These are phyloP conservation scores for Ascochyta koolunga DNA, from an alignment of 2,329 filamentous ascomycete species.

Conservation along the genomic window DNA sequence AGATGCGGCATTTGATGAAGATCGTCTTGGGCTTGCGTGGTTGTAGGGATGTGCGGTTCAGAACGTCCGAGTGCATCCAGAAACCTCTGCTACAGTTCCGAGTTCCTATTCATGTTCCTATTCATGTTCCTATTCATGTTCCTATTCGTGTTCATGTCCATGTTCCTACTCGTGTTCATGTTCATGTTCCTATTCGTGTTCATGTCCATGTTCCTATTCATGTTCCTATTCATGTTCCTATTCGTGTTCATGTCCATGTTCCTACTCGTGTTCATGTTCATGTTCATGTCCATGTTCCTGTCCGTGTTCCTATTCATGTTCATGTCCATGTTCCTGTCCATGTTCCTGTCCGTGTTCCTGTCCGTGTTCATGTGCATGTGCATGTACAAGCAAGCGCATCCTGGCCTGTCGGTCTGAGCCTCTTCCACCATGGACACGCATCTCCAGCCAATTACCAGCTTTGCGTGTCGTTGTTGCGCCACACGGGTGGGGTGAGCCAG, in stretches of 20 bases:
- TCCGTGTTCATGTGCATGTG: constrained; percentile 3
- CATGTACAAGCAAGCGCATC: no score
- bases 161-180: no score
- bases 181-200: constrained; percentile 1
- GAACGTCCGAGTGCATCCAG: neutral
- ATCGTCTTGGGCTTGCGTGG: constrained; percentile 5
- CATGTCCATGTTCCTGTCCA: constrained; percentile 1
- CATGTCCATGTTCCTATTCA: no score
- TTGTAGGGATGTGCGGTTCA: neutral
- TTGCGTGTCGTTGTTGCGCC: constrained; percentile 9
- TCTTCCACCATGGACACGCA: constrained; percentile 15
- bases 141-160: neutral
- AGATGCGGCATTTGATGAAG: constrained; percentile 3
- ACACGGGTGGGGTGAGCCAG: constrained; percentile 9
- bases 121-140: constrained; percentile 4
- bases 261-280: no score
- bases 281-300: constrained; percentile 2
- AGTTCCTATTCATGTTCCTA: constrained; percentile 1
- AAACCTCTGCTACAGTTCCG: neutral
- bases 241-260: no score
- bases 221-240: constrained; percentile 3
- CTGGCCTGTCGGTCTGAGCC: constrained; percentile 9
- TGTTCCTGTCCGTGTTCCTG: neutral
- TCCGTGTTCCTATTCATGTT: no score
- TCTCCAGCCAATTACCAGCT: constrained; percentile 29